Conservation (phyloP, 1,284 basidiomycete genomes). For the Tilletia caries region DNA sequence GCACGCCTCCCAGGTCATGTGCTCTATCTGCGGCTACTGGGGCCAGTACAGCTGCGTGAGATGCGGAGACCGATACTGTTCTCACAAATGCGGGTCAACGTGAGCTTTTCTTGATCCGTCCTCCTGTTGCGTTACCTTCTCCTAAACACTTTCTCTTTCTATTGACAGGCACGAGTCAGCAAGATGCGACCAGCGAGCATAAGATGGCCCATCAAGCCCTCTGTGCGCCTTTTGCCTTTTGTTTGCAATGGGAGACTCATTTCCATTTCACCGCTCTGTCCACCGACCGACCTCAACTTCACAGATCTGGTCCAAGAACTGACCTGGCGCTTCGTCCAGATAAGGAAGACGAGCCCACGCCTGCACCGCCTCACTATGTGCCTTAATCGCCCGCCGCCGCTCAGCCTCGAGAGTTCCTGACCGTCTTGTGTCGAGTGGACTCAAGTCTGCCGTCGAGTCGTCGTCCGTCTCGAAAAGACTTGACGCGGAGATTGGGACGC, state of each 20-base stretch:
- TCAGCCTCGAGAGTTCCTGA: not conserved
- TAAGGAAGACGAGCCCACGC: slow-evolving; percentile 25
- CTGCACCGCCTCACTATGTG: slow-evolving; percentile 9
- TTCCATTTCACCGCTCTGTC: slow-evolving; percentile 19
- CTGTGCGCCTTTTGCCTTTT: not conserved
- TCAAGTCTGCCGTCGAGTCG: not conserved
- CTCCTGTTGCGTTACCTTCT: not conserved
- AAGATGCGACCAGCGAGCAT: not conserved
- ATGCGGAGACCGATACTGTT: slow-evolving; percentile 10
- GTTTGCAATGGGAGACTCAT: not conserved
- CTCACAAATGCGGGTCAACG: not conserved
- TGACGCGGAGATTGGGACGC: not conserved
- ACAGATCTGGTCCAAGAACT: slow-evolving; percentile 39
- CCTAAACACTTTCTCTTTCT: not conserved
- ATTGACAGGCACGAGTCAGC: not conserved
- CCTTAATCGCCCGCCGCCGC: not conserved
- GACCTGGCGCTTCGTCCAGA: slow-evolving; percentile 28
- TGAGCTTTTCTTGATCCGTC: not conserved
- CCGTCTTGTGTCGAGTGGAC: not conserved
- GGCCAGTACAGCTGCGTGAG: not conserved
- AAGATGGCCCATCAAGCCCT: not conserved
- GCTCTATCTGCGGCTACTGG: slow-evolving; percentile 10
- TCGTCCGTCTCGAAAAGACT: not conserved
- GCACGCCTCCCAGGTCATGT: not conserved
- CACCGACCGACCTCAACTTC: slow-evolving; percentile 45